Conservation (phyloP, 2,329 filamentous ascomycete species). For the Elsinoe batatas region DNA sequence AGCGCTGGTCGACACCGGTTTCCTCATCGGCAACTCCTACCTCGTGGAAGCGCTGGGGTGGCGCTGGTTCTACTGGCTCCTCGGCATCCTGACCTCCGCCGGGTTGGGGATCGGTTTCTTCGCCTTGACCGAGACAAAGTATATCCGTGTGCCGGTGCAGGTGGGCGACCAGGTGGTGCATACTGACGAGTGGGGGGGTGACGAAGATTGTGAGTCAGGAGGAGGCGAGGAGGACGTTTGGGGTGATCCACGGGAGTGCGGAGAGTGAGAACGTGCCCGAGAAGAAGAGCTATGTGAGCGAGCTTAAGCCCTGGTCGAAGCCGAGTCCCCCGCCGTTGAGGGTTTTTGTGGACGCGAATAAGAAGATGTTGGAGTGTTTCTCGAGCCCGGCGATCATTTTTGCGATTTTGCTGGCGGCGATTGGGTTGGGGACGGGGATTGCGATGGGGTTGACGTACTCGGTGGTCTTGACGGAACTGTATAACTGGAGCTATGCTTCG, state of each 20-base stretch:
- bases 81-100: slow-evolving; percentile 27
- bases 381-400: slow-evolving; percentile 32
- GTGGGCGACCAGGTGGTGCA: slow-evolving; percentile 29
- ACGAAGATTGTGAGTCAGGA: slow-evolving; percentile 27
- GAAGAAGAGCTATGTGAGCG: slow-evolving; percentile 16
- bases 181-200: slow-evolving; percentile 33
- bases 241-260: slow-evolving; percentile 12
- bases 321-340: slow-evolving; percentile 15
- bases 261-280: not conserved
- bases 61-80: slow-evolving; percentile 37
- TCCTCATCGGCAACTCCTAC: slow-evolving; percentile 31
- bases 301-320: slow-evolving; percentile 16
- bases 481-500: slow-evolving; percentile 24
- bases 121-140: slow-evolving; percentile 33
- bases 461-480: slow-evolving; percentile 27
- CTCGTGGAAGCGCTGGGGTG: slow-evolving; percentile 29
- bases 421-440: slow-evolving; percentile 30
- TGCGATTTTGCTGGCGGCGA: slow-evolving; percentile 30
- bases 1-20: slow-evolving; percentile 26
- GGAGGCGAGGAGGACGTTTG: slow-evolving; percentile 21
- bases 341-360: slow-evolving; percentile 16
- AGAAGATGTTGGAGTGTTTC: slow-evolving; percentile 28
- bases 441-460: slow-evolving; percentile 33
- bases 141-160: slow-evolving; percentile 27
- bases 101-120: slow-evolving; percentile 32